Base-by-base conservation (phyloP, 2,329 filamentous ascomycete species). In the Neobulgaria alba region DNA sequence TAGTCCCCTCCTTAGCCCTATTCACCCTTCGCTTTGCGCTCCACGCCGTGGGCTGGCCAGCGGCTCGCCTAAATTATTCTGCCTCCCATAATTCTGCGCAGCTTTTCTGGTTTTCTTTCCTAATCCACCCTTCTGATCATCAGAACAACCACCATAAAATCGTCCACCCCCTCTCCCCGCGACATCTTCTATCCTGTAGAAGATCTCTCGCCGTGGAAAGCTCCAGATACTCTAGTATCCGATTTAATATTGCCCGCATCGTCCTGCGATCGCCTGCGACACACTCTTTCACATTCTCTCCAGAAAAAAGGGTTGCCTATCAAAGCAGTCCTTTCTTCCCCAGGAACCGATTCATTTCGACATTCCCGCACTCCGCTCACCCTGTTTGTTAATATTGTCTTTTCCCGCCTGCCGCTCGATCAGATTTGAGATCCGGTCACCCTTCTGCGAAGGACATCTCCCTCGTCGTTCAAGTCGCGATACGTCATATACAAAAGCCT, bases 271-370 rank as follows among this genome's bases (percentile, higher is more conserved):
- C 33, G 31, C 45, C 46, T 42, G 48, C 53, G 42, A 45, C 45
- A 43, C 46, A 42, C 49, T 51, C 45, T 45, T 31, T 38, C 37
- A 38, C 17, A 21, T 31, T 31, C 42, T 12, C 42, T 37, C 15
- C 23, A 30, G 9, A 14, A 17, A 38, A 44, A 48, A 46, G 50
- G 49, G 47, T 39, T 43, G 47, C 47, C 49, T 49, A 33, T 37
- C 36, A 42, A 46, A 43, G 46, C 43, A 46, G 36, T 46, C 42
- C 52, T 49, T 46, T 37, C 33, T 30, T 35, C 23, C 36, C 43
- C 47, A 54, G 51, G 49, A 49, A 57, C 47, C 57, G 55, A 58
- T 60, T 60, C 41, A 58, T 48, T 60, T 58, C 55, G 57, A 49
- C 52, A 44, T 50, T 48, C 50, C 40, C 37, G 43, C 44, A 40